Evolutionary conservation across 495 filamentous ascomycete species (phyloP), one percentile per base, ranked within the genome.

Genomic region (Tuber borchii): DNA sequence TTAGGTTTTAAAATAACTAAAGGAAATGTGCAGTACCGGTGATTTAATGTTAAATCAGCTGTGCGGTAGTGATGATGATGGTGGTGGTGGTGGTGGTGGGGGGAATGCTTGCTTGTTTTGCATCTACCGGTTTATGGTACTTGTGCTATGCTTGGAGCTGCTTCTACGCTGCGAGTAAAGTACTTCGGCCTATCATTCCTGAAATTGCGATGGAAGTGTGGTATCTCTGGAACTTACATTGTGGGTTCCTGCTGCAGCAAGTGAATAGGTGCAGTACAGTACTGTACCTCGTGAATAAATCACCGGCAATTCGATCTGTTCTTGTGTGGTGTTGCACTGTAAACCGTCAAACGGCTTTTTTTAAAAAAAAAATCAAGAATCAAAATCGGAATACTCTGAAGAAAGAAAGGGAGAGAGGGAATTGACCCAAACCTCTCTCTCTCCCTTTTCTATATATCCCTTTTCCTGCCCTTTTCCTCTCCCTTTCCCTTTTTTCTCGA

Each of bases 61-160:
- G 26, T 17, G 1, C 56, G 26, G 56, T 22, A 65, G 56, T 31
- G 20, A 7, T 56, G 48, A 2, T 61, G 26, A 14, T 65, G 20
- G 22, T 56, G 48, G 10, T 61, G 26, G 26, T 65, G 26, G 10
- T 31, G 56, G n/a, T 31, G 56, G 56, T 26, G 56, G 12, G n/a
- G n/a, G 3, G 20, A 17, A 65, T 22, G 51, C 51, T 31, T 65
- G 56, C 56, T 22, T 65, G n/a, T n/a, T 65, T 17, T 17, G 56
- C n/a, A 65, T 65, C 56, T 65, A 65, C 56, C 56, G 56, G 26
- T 10, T 65, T 65, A 65, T 65, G 56, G 26, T 17, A 61, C 51
- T 46, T 61, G 48, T n/a, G n/a, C 48, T 56, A 2, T 12, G 10
- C 48, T 65, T 65, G 56, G 56, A 10, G 56, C 51, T 26, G 3